phyloP scores from a whole-genome alignment of 805 yeast genomes.

The Lipomyces sp. region DNA sequence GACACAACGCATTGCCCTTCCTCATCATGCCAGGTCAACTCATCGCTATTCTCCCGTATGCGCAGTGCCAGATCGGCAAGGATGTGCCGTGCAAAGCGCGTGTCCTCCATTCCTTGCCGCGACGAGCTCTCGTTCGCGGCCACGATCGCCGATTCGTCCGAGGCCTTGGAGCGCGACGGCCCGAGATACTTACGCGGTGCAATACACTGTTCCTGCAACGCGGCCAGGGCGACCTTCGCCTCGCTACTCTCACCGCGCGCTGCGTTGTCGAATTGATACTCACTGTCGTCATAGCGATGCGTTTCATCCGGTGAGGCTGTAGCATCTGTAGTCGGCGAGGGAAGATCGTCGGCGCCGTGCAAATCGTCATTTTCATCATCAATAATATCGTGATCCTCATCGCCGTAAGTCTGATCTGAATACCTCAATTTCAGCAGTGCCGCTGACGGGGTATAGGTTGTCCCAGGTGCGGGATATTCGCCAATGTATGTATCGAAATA shows the following conservation, averaged over 20 bases:
- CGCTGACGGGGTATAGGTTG: too few relatives aligned
- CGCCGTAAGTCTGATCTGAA: too few relatives aligned
- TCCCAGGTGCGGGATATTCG: too few relatives aligned
- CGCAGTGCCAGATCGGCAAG: slow-evolving; percentile 17
- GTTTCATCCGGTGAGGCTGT: too few relatives aligned
- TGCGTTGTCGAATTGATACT: background rate
- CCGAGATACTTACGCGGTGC: slow-evolving; percentile 22
- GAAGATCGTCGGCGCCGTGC: too few relatives aligned
- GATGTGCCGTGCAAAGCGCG: slow-evolving; percentile 11
- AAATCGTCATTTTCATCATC: too few relatives aligned
- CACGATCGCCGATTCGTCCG: slow-evolving; percentile 11
- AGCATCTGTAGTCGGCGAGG: too few relatives aligned
- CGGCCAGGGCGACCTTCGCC: background rate
- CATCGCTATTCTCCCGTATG: slow-evolving; percentile 1
- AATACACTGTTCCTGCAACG: slow-evolving; percentile 4
- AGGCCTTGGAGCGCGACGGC: slow-evolving; percentile 11
- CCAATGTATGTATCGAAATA: too few relatives aligned
- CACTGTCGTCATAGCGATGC: background rate
- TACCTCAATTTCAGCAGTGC: too few relatives aligned
- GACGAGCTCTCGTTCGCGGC: slow-evolving; percentile 15
- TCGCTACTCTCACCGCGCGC: background rate
- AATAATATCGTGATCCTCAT: too few relatives aligned
- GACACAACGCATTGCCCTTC: slow-evolving; percentile 9
- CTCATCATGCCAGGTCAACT: background rate
- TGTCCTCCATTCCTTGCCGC: slow-evolving; percentile 19